Evolutionary conservation across 2,329 filamentous ascomycete genomes (phyloP).

Genomic region (Hymenoscyphus fraxineus): DNA sequence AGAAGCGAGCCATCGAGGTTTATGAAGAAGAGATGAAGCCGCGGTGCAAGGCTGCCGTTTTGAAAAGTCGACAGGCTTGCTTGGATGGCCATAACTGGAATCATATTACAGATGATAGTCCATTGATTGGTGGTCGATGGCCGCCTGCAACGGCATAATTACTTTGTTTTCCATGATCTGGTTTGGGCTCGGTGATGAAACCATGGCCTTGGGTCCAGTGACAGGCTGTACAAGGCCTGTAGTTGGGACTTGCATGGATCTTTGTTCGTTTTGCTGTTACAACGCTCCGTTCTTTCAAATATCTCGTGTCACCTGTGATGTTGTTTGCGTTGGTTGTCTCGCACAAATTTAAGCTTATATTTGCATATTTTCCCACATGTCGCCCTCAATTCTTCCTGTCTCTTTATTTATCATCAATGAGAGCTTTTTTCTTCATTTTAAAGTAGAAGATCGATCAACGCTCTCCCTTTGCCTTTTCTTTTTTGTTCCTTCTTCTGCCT

Average conservation of each 20-base stretch:
- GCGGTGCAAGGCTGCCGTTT: constrained; percentile 44
- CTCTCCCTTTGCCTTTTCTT: not conserved
- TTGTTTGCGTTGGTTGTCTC: too few relatives aligned
- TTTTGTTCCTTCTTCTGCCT: not conserved
- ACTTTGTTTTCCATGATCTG: not conserved
- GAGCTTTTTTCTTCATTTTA: not conserved
- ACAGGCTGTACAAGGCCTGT: not conserved
- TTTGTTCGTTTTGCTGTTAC: not conserved
- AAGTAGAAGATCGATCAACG: not conserved
- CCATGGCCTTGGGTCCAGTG: not conserved
- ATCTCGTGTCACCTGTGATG: too few relatives aligned
- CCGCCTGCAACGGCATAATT: constrained; percentile 10
- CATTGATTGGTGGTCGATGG: constrained; percentile 37
- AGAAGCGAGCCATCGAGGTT: constrained; percentile 40
- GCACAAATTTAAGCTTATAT: too few relatives aligned
- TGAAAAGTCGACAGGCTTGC: constrained; percentile 50
- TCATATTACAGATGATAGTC: constrained; percentile 39
- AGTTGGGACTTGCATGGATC: not conserved
- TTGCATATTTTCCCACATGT: too few relatives aligned
- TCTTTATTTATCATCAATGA: not conserved
- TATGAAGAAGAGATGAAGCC: constrained; percentile 46
- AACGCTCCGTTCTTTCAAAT: too few relatives aligned
- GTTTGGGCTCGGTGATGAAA: not conserved
- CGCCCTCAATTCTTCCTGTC: too few relatives aligned
- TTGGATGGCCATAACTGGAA: constrained; percentile 52